Evolutionary conservation across 1,284 basidiomycete genomes (phyloP), one percentile per base, ranked within the genome.

Genomic region (Ustilago sp.): DNA sequence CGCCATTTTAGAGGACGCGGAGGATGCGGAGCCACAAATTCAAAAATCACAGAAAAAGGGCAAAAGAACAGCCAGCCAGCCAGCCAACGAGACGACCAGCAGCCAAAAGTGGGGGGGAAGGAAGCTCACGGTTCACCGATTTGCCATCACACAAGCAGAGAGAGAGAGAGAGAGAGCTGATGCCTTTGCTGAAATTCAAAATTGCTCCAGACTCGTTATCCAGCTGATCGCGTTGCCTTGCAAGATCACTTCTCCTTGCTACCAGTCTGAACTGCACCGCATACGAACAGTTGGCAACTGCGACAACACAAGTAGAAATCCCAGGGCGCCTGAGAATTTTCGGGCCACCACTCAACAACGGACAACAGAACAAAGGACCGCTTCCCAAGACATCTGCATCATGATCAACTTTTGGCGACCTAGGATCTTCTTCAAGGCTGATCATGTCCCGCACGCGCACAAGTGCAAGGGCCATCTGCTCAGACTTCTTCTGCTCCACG

Each of bases 21-120:
- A 45, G n/a, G 50, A 38, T 31, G 47, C 57, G 47, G 57, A 48
- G 57, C n/a, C 57, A 36, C 43, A 59, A 50, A 28, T 38, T 45
- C 43, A 4, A 23, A n/a, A 54, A n/a, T 8, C 32, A 36, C 41
- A 45, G 41, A 19, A 45, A 9, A 13, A n/a, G 15, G 23, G 23
- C 23, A 28, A 36, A n/a, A 31, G 28, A 35, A 45, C 56, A n/a
- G 45, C 47, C 34, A 58, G 56, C 56, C 39, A 58, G 56, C 56
- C 19, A 35, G n/a, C 17, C 36, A 38, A 43, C 31, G 47, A 38
- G 28, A 52, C 51, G 8, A 56, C 7, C 9, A 36, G 54, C 17
- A 15, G 31, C 13, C 34, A 23, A 31, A 39, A 38, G 19, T 19
- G 53, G 34, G 53, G 36, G 53, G 32, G 35, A 32, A 19, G 45